A percentile compares a stretch with the other conserved stretches of the same genome.
phyloP scores from a whole-genome alignment of 192 early-diverging fungal species.

The Pecoramyces ruminantium region DNA sequence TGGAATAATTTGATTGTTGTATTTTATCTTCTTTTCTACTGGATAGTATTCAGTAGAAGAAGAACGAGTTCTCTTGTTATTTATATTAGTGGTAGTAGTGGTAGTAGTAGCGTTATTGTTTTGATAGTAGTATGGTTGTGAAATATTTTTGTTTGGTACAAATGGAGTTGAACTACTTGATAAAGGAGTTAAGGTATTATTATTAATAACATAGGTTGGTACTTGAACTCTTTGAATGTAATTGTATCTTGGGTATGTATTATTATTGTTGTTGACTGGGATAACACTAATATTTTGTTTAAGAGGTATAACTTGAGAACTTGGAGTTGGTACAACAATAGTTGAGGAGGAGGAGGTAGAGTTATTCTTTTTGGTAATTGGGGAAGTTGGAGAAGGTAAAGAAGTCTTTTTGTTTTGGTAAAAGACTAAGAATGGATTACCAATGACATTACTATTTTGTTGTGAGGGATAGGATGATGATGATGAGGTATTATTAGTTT shows the following conservation, averaged over 20 bases:
- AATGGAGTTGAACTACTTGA: not conserved
- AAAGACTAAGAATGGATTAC: not conserved
- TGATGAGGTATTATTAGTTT: not conserved
- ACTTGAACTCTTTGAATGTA: not conserved
- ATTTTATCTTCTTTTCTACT: not conserved
- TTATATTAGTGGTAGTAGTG: not conserved
- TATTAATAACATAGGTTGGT: not conserved
- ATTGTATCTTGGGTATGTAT: not conserved
- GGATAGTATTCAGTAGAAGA: not conserved
- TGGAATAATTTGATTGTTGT: not conserved
- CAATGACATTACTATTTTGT: not conserved
- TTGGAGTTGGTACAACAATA: no score
- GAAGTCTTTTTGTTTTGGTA: not conserved
- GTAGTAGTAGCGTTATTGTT: no score
- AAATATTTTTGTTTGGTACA: not conserved
- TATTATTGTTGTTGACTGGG: not conserved
- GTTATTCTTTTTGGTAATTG: not conserved
- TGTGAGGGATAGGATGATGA: not conserved
- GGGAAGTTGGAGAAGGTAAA: not conserved
- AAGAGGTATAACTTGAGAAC: not conserved
- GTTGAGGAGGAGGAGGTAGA: no score
- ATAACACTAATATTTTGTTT: not conserved
- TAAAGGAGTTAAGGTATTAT: not conserved
- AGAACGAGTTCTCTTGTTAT: not conserved
- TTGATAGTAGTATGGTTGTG: not conserved